Evolutionary conservation across 2,329 filamentous ascomycete species (phyloP).

Genomic region (Cladophialophora carrionii): DNA sequence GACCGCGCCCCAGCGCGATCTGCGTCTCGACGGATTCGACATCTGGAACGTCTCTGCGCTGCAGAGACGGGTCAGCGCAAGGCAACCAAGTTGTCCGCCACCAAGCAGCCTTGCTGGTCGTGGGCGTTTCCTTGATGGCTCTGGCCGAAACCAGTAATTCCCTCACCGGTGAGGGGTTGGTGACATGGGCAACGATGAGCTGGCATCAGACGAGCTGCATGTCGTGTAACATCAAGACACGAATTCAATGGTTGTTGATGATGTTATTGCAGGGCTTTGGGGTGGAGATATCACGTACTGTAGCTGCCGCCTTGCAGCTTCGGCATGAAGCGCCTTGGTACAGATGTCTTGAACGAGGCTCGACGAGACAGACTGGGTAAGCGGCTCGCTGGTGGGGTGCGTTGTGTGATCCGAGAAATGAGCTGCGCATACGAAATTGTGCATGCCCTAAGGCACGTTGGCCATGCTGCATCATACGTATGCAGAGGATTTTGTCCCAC

Average conservation of each 20-base stretch:
- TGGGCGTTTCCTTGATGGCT: neutral
- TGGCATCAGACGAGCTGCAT: conserved; percentile 11
- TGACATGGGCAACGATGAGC: conserved; percentile 10
- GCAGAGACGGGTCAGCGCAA: neutral
- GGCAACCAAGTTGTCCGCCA: conserved; percentile 8
- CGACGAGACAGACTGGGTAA: conserved; percentile 6
- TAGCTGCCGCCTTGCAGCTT: conserved; percentile 18
- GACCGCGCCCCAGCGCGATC: neutral
- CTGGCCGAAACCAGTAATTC: conserved; percentile 11
- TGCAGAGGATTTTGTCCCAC: conserved; percentile 13
- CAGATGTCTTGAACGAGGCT: conserved; percentile 9
- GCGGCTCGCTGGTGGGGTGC: conserved; percentile 6
- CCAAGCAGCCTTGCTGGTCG: neutral
- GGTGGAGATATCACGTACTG: conserved; percentile 3
- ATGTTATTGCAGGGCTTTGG: conserved; percentile 7
- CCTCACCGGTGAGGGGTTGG: conserved; percentile 20
- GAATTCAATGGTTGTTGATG: conserved; percentile 8
- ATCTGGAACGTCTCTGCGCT: neutral
- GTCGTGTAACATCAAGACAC: conserved; percentile 1
- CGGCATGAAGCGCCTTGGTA: conserved; percentile 3
- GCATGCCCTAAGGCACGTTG: conserved; percentile 15
- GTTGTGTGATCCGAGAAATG: conserved; percentile 14
- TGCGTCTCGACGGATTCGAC: neutral
- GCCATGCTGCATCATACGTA: conserved; percentile 11
- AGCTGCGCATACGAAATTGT: conserved; percentile 21